Percentiles rank a stretch among this genome's conserved stretches.
These are phyloP conservation scores for Epichloe gansuensis DNA, from an alignment of 2,329 filamentous ascomycete genomes.

Conservation along the genomic window DNA sequence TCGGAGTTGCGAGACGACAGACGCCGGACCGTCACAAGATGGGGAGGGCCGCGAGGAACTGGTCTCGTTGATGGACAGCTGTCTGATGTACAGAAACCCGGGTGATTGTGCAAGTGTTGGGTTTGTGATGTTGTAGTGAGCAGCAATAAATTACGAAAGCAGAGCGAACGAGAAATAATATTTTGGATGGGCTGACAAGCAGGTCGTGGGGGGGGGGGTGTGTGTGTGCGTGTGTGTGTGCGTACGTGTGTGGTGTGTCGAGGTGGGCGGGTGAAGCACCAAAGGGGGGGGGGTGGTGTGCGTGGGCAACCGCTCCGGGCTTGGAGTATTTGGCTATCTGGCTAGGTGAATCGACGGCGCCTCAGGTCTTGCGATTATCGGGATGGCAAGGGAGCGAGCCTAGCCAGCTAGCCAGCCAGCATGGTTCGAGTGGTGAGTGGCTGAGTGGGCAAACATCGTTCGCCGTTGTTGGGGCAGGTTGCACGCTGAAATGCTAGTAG, in stretches of 20 bases:
- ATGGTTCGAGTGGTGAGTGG: neutral
- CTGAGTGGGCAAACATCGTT: neutral
- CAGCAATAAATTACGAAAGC: slow-evolving; percentile 8
- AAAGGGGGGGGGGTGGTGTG: slow-evolving; percentile 12
- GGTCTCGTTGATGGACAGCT: neutral
- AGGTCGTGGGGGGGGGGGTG: slow-evolving; percentile 7
- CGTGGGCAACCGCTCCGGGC: slow-evolving; percentile 11
- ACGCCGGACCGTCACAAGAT: slow-evolving; percentile 19
- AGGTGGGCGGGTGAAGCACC: slow-evolving; percentile 1
- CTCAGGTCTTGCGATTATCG: slow-evolving; percentile 20
- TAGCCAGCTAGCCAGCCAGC: neutral
- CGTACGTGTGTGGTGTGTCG: slow-evolving; percentile 11
- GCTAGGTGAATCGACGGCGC: slow-evolving; percentile 17
- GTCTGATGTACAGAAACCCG: slow-evolving; percentile 6
- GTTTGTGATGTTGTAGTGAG: slow-evolving; percentile 7
- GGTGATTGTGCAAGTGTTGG: slow-evolving; percentile 1
- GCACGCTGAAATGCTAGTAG: neutral
- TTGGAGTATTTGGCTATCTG: neutral
- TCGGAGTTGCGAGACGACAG: slow-evolving; percentile 21
- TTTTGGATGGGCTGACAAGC: slow-evolving; percentile 19
- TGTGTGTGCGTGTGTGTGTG: slow-evolving; percentile 10
- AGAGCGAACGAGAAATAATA: slow-evolving; percentile 26
- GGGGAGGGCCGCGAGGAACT: slow-evolving; percentile 10
- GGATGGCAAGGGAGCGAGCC: slow-evolving; percentile 7
- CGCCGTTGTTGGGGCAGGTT: slow-evolving; percentile 5